Evolutionary conservation across 768 basidiomycete genomes (phyloP), one percentile per base, ranked within the genome.

Genomic region (Gautieria morchelliformis): DNA sequence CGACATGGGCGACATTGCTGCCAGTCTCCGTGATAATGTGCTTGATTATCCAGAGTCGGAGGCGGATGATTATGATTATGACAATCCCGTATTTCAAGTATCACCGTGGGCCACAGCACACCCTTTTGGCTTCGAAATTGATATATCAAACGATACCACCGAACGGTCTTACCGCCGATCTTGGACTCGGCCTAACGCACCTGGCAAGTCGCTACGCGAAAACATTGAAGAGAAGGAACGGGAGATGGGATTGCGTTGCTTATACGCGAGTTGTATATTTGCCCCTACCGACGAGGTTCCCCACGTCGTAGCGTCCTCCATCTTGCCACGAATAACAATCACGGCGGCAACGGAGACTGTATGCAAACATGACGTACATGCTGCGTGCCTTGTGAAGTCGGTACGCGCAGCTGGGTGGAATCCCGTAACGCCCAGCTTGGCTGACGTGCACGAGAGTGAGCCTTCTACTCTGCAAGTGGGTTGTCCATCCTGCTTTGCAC

Each of bases 251-350:
- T 64, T 87, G 63, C 75, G 88, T 50, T 91, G 88, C 66, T 79
- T 72, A 35, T 87, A 89, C 63, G 69, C 81, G 27, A 82, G 79
- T 59, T 91, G 88, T 67, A 86, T 86, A 1, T 66, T 89, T 33
- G 88, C 87, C 0, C 86, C 86, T 8, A 82, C 80, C 14, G 86
- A 88, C 56, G 86, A 87, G 17, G 84, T 85, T 45, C 86, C 85
- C 14, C 69, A 69, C 44, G 68, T 75, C 4, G 52, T 67, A 17
- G 63, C 65, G 0, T 67, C 63, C 9, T 20, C 56, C 4, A 49
- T 48, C 19, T 61, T 59, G 42, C 67, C 64, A 54, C 68, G 66
- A 49, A 59, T 67, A 10, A 56, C 22, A 11, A 72, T 73, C 32
- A 60, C 7, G 33, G 37, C 17, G 33, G 32, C 20, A 14, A 24